Evolutionary conservation across 2,329 filamentous ascomycete species (phyloP).

Genomic region (Penicillium sp.): DNA sequence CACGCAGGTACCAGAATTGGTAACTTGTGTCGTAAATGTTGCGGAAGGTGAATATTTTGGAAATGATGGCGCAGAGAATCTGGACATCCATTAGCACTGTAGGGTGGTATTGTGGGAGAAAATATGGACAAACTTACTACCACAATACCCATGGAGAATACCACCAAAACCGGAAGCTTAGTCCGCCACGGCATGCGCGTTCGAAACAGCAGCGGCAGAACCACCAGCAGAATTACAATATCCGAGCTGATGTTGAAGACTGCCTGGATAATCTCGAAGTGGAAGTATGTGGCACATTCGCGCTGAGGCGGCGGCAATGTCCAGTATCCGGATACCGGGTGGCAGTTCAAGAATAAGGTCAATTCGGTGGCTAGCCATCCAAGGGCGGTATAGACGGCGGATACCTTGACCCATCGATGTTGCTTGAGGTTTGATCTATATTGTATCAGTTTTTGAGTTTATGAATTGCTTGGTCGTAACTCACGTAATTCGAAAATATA

Average conservation of each 20-base stretch:
- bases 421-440: background rate
- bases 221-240: background rate
- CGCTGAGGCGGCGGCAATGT: background rate
- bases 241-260: background rate
- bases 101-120: background rate
- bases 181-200: background rate
- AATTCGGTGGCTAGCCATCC: background rate
- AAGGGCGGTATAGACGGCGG: background rate
- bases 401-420: background rate
- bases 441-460: background rate
- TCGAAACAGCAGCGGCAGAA: background rate
- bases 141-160: background rate
- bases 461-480: background rate
- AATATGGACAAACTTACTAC: background rate
- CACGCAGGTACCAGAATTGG: background rate
- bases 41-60: background rate
- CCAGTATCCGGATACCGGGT: background rate
- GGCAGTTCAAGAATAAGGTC: background rate
- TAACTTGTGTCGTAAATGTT: background rate
- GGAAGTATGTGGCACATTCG: background rate
- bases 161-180: background rate
- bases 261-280: background rate
- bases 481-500: background rate
- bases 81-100: background rate
- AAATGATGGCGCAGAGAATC: background rate